Evolutionary conservation across 2,329 filamentous ascomycete species (phyloP), one percentile per base, ranked within the genome.

Genomic region (Cercospora sesami): DNA sequence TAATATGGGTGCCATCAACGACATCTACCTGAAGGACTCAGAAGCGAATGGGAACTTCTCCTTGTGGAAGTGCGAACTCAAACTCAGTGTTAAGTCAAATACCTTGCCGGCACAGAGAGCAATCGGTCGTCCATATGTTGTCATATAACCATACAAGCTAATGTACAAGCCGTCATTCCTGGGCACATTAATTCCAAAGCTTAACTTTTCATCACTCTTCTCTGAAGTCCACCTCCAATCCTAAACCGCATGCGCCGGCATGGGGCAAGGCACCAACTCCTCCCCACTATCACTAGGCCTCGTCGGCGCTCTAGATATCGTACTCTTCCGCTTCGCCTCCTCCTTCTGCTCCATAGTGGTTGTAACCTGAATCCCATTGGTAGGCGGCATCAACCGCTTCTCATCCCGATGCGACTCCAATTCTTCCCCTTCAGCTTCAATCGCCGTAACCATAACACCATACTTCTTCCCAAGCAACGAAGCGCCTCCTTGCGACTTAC

Each of bases 261-360:
- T 23, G 12, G 55, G n/a, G 21, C 14, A 59, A 8, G 55, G 55
- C 30, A 59, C 55, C n/a, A 66, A 31, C n/a, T 66, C 42, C 18
- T 62, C 58, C 14, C 48, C 59, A 26, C 42, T 62, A 21, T 66
- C 64, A 61, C 60, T 51, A 3, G 33, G 36, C 26, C 42, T 45
- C 36, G 28, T 31, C 30, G 55, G 55, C 9, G 30, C 28, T 16
- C 55, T 28, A 8, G 23, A 36, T 12, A 59, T 36, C 21, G 45
- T 55, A n/a, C 64, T 61, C 57, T 60, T 45, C 36, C 60, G n/a
- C 39, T 65, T 65, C 55, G 60, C 51, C 9, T 51, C 39, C 39
- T 68, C 61, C 14, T 63, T 48, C 42, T 64, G 60, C 31, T 68
- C 66, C 61, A 68, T 62, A 5, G 59, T 60, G 14, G 66, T 68